A percentile compares a stretch with the other conserved stretches of the same genome.
Conservation (phyloP, 192 early-diverging fungal genomes). For the Umbelopsis ramanniana region DNA sequence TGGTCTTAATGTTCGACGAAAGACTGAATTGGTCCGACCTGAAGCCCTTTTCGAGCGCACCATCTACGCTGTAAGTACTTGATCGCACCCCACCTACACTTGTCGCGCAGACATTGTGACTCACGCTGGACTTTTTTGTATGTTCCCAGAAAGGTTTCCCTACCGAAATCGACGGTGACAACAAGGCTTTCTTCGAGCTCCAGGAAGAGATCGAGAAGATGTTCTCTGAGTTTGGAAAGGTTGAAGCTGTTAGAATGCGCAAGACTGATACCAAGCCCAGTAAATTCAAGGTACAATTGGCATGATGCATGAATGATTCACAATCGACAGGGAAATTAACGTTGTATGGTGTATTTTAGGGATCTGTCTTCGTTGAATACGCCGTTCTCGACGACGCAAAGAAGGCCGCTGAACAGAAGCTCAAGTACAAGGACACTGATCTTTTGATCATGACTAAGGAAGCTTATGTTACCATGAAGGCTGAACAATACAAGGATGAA, state of each 20-base stretch:
- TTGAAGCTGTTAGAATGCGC: slow-evolving; percentile 43
- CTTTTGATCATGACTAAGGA: slow-evolving; percentile 47
- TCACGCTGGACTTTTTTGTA: too few species aligned
- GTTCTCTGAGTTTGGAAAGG: slow-evolving; percentile 48
- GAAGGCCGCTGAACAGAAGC: slow-evolving; percentile 46
- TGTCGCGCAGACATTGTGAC: too few species aligned
- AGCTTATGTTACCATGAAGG: slow-evolving; percentile 24
- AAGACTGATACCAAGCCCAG: slow-evolving; percentile 17
- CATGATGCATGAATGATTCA: slow-evolving; percentile 15
- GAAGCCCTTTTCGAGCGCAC: slow-evolving; percentile 45
- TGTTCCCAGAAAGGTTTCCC: slow-evolving; percentile 26
- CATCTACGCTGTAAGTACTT: slow-evolving; percentile 58
- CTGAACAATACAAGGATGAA: slow-evolving; percentile 29
- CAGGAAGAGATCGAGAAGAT: slow-evolving; percentile 49
- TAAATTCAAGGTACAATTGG: slow-evolving; percentile 38
- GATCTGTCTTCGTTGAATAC: slow-evolving; percentile 59
- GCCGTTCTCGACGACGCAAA: slow-evolving; percentile 50
- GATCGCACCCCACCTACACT: too few species aligned
- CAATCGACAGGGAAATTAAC: neutral
- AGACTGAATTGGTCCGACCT: slow-evolving; percentile 34
- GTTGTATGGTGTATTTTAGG: slow-evolving; percentile 31
- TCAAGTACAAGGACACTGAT: slow-evolving; percentile 47
- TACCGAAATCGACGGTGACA: slow-evolving; percentile 18
- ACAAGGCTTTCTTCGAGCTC: slow-evolving; percentile 24
- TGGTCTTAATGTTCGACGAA: slow-evolving; percentile 53